Percentiles rank a stretch among this genome's conserved stretches.
phyloP scores from a whole-genome alignment of 306 rosid species.

The Datisca glomerata region DNA sequence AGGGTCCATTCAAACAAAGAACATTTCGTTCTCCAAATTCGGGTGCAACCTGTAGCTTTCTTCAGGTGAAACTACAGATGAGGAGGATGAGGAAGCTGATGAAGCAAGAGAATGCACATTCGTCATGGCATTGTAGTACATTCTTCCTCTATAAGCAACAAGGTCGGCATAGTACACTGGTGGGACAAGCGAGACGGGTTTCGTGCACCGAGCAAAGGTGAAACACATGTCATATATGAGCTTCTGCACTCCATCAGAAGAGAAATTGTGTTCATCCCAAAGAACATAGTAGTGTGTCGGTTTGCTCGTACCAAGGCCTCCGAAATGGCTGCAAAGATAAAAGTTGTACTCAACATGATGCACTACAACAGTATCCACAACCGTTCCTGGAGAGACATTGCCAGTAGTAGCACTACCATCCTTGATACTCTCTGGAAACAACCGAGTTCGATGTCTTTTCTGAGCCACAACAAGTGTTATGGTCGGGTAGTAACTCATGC shows the following conservation, averaged over 20 bases:
- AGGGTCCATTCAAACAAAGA: conserved; percentile 25
- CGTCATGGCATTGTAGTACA: conserved; percentile 39
- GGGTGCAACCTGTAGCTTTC: conserved; percentile 38
- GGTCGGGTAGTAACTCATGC: conserved; percentile 30
- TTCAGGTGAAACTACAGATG: conserved; percentile 22
- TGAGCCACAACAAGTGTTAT: conserved; percentile 68
- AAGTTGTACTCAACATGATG: conserved; percentile 75
- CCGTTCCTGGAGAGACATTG: conserved; percentile 59
- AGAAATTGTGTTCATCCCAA: conserved; percentile 64
- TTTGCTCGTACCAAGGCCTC: conserved; percentile 71
- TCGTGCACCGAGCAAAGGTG: conserved; percentile 75
- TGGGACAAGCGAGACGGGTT: conserved; percentile 69
- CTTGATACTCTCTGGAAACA: conserved; percentile 33
- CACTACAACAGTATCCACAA: conserved; percentile 48
- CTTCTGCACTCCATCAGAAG: conserved; percentile 56
- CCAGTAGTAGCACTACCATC: conserved; percentile 29
- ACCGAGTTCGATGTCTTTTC: conserved; percentile 63
- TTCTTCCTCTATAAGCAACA: conserved; percentile 66
- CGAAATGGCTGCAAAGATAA: conserved; percentile 64
- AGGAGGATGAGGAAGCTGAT: conserved; percentile 18
- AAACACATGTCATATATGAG: conserved; percentile 65
- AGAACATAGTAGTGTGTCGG: conserved; percentile 74
- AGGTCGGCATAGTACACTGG: conserved; percentile 87
- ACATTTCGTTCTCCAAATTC: conserved; percentile 46
- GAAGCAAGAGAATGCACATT: conserved; percentile 25